Percentiles rank a stretch among this genome's conserved stretches.
Evolutionary conservation across 106 monocot species (phyloP).

Genomic region (Dendrobium catenatum): DNA sequence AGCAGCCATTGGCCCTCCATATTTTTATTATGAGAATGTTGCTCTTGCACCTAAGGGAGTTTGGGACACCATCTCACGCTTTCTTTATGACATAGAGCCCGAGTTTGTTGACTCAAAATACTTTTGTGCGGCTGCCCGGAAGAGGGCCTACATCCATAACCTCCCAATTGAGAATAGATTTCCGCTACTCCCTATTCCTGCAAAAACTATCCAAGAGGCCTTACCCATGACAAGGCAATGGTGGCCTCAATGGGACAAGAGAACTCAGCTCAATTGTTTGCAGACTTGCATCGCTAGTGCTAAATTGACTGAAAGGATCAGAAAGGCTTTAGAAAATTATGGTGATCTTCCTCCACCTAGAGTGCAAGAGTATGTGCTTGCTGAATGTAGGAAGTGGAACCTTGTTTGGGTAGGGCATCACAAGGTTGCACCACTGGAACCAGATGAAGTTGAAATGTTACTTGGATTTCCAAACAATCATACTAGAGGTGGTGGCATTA

Average conservation of each 20-base stretch:
- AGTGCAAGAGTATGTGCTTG: constrained; percentile 28
- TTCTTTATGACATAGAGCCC: constrained; percentile 43
- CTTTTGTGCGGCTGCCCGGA: constrained; percentile 60
- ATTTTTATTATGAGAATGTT: constrained; percentile 88
- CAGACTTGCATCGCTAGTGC: constrained; percentile 39
- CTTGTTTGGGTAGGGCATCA: constrained; percentile 60
- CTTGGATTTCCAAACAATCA: constrained; percentile 59
- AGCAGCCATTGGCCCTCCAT: constrained; percentile 66
- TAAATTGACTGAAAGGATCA: constrained; percentile 36
- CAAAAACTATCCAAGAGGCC: constrained; percentile 42
- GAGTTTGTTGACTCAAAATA: constrained; percentile 66
- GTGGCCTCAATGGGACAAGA: constrained; percentile 65
- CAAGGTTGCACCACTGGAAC: constrained; percentile 53
- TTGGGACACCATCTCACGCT: constrained; percentile 64
- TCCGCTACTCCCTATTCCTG: constrained; percentile 40
- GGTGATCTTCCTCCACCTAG: constrained; percentile 21
- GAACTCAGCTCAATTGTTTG: constrained; percentile 52
- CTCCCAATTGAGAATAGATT: constrained; percentile 48
- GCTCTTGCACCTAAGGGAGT: constrained; percentile 76
- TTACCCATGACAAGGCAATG: constrained; percentile 41
- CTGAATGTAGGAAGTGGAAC: constrained; percentile 47
- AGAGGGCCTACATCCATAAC: constrained; percentile 63
- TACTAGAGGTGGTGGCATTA: constrained; percentile 48
- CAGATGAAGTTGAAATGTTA: constrained; percentile 47
- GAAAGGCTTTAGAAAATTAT: constrained; percentile 13